Evolutionary conservation across 768 basidiomycete genomes (phyloP).

Genomic region (Exidia glandulosa): DNA sequence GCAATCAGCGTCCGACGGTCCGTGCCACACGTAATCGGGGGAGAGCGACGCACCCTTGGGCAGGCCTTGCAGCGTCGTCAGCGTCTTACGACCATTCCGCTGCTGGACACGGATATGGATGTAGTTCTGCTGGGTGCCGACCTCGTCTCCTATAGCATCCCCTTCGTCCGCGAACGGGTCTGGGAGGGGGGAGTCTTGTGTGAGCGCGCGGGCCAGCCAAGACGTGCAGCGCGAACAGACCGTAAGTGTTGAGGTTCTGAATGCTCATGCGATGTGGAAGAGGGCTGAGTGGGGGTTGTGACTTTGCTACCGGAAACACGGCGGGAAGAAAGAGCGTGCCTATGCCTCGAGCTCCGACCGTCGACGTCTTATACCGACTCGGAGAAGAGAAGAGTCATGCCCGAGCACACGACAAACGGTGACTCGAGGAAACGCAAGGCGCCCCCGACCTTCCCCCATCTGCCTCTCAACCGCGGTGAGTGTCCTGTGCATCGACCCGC

Average conservation of each 20-base stretch:
- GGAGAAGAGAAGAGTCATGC: conserved; percentile 6
- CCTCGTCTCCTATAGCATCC: conserved; percentile 59
- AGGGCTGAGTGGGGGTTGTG: conserved; percentile 34
- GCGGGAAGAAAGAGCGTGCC: background rate
- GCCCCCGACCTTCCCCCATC: conserved; percentile 62
- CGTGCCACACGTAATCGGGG: conserved; percentile 3
- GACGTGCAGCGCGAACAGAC: conserved; percentile 31
- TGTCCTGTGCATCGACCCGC: conserved; percentile 5
- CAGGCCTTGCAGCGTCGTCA: conserved; percentile 94
- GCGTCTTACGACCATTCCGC: conserved; percentile 95
- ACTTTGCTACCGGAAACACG: background rate
- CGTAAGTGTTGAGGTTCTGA: conserved; percentile 79
- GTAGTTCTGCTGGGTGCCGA: conserved; percentile 72
- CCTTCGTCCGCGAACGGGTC: conserved; percentile 96
- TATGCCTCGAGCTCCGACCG: background rate
- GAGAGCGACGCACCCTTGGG: conserved; percentile 60
- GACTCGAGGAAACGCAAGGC: conserved; percentile 37
- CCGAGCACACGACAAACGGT: conserved; percentile 10
- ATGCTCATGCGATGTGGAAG: conserved; percentile 66
- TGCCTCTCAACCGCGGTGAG: conserved; percentile 51
- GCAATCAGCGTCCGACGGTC: conserved; percentile 8
- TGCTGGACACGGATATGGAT: conserved; percentile 98
- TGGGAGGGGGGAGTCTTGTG: conserved; percentile 16
- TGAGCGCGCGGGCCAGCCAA: background rate
- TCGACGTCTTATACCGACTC: background rate